These are phyloP conservation scores for Penicillium mononematosum DNA, from an alignment of 495 filamentous ascomycete genomes.

Conservation along the genomic window DNA sequence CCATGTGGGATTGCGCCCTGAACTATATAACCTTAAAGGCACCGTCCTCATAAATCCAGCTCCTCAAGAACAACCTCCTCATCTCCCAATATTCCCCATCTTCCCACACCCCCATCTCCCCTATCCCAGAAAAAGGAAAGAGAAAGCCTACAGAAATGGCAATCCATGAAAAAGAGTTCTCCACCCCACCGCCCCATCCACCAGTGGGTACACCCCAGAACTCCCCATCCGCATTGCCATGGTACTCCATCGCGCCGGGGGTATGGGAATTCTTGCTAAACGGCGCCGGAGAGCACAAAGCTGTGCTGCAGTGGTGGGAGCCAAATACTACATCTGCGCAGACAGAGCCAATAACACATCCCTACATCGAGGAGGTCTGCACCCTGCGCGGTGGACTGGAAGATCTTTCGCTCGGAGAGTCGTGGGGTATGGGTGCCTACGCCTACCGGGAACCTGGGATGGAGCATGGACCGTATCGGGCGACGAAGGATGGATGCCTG, in stretches of 20 bases:
- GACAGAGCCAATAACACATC: slow-evolving; percentile 22
- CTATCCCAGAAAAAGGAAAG: neutral
- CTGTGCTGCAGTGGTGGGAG: slow-evolving; percentile 31
- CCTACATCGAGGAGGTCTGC: slow-evolving; percentile 31
- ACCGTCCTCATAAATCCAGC: neutral
- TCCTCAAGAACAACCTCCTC: neutral
- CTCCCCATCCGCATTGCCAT: slow-evolving; percentile 17
- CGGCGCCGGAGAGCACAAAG: slow-evolving; percentile 21
- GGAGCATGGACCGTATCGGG: slow-evolving; percentile 26
- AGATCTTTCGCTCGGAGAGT: slow-evolving; percentile 21
- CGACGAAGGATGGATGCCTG: slow-evolving; percentile 23
- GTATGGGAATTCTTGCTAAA: slow-evolving; percentile 30
- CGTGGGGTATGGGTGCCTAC: slow-evolving; percentile 29
- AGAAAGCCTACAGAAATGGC: slow-evolving; percentile 7
- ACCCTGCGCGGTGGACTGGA: slow-evolving; percentile 26
- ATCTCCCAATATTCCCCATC: neutral
- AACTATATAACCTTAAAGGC: slow-evolving; percentile 1
- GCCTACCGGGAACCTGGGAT: slow-evolving; percentile 26
- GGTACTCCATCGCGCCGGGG: slow-evolving; percentile 24
- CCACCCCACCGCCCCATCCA: slow-evolving; percentile 19
- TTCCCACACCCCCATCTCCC: neutral
- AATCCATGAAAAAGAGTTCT: slow-evolving; percentile 27
- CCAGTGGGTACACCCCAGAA: slow-evolving; percentile 15
- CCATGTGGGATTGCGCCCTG: neutral
- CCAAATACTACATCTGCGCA: slow-evolving; percentile 14